A percentile compares a stretch with the other conserved stretches of the same genome.
Conservation (phyloP, 2,329 filamentous ascomycete species). For the Rasamsonia emersonii region DNA sequence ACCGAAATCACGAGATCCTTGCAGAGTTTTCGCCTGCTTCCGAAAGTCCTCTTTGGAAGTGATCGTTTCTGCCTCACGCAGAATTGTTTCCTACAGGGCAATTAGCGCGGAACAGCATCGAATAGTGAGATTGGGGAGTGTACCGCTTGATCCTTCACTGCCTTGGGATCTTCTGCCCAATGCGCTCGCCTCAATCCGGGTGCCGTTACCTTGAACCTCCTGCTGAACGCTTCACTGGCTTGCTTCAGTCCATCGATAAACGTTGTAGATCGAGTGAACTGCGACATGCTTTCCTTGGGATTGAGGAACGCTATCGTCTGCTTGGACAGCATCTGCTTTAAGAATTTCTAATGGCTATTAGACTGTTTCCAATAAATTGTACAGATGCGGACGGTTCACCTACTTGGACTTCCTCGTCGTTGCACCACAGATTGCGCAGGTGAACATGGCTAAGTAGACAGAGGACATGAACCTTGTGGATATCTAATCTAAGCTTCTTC, state of each 20-base stretch:
- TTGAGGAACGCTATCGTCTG: constrained; percentile 61
- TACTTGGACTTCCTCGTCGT: constrained; percentile 60
- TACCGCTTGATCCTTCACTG: constrained; percentile 47
- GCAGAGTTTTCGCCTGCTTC: constrained; percentile 56
- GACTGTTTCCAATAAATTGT: too few species aligned
- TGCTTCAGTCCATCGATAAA: constrained; percentile 72
- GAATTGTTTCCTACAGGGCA: constrained; percentile 42
- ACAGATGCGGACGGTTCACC: constrained; percentile 6
- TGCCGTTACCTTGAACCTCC: constrained; percentile 62
- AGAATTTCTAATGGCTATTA: too few species aligned
- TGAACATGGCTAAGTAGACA: constrained; percentile 73
- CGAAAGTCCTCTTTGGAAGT: constrained; percentile 66
- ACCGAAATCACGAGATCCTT: constrained; percentile 81
- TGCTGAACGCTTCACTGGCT: constrained; percentile 57
- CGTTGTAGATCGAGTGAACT: constrained; percentile 67
- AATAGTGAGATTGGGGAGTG: constrained; percentile 8
- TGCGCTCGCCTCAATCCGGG: constrained; percentile 60
- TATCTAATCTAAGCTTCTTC: constrained; percentile 55
- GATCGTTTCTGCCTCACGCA: constrained; percentile 57
- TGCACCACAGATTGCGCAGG: constrained; percentile 81
- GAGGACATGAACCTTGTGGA: constrained; percentile 81
- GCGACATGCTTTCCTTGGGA: constrained; percentile 57
- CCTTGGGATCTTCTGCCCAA: constrained; percentile 63
- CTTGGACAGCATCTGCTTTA: constrained; percentile 57
- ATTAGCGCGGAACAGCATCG: constrained; percentile 14